These are phyloP conservation scores for Talaromyces sp. DNA, from an alignment of 2,329 filamentous ascomycete genomes.

Conservation along the genomic window DNA sequence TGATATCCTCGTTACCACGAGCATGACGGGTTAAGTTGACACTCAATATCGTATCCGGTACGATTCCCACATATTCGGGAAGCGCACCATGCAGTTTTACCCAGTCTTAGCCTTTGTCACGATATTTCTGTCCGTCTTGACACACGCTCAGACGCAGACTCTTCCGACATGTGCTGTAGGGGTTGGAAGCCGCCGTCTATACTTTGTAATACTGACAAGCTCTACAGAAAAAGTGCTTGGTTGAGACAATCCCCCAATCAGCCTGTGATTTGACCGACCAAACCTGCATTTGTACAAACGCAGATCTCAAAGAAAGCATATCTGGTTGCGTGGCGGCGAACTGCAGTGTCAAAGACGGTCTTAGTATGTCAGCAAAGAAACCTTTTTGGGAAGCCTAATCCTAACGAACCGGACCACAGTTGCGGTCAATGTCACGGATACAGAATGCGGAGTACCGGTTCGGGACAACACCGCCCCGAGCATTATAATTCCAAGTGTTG, in stretches of 20 bases:
- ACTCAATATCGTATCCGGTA: too few relatives aligned
- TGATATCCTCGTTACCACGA: neutral
- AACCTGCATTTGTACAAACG: constrained; percentile 3
- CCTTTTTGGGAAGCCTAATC: neutral
- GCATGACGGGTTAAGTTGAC: neutral
- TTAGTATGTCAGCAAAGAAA: neutral
- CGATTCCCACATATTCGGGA: neutral
- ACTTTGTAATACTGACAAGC: neutral
- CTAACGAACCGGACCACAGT: neutral
- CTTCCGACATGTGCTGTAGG: neutral
- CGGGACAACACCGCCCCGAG: neutral
- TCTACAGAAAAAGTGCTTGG: neutral
- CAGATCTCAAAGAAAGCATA: neutral
- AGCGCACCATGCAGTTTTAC: neutral
- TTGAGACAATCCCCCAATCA: neutral
- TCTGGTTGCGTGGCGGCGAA: constrained; percentile 2
- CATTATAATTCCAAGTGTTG: neutral
- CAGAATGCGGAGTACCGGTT: constrained; percentile 1
- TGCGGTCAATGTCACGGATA: neutral
- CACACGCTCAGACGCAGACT: neutral
- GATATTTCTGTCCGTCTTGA: neutral
- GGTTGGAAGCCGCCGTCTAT: neutral
- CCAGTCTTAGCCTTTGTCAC: neutral
- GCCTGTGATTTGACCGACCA: neutral
- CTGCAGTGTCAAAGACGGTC: neutral